Conservation (phyloP, 108 stramenopile species). For the Aurantiochytrium sp. region DNA sequence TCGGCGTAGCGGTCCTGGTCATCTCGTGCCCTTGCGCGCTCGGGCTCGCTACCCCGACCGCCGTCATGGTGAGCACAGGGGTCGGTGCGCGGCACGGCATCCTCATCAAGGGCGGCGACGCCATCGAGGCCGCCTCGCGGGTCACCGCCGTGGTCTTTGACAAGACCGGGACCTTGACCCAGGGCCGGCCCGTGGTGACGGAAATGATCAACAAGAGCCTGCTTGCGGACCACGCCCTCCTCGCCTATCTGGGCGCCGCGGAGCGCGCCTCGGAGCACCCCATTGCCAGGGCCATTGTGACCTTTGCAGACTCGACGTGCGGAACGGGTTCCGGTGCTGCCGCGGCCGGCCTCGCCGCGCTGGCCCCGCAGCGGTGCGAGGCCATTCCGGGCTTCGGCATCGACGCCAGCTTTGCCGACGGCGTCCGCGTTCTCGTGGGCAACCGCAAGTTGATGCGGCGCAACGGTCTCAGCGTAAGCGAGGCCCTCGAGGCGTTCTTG, state of each 20-base stretch:
- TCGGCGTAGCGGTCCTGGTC: constrained; percentile 84
- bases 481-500: constrained; percentile 45
- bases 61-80: constrained; percentile 92
- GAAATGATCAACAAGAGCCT: constrained; percentile 37
- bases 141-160: constrained; percentile 85
- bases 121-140: constrained; percentile 75
- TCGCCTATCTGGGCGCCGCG: constrained; percentile 72
- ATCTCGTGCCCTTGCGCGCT: constrained; percentile 95
- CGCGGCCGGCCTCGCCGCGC: no score
- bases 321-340: no score
- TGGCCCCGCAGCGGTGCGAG: background rate
- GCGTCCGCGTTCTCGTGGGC: constrained; percentile 61
- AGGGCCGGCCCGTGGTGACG: constrained; percentile 59
- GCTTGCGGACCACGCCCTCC: constrained; percentile 54
- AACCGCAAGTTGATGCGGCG: constrained; percentile 64
- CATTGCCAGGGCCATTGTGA: constrained; percentile 60
- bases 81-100: constrained; percentile 87
- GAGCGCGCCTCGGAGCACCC: constrained; percentile 69
- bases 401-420: constrained; percentile 56
- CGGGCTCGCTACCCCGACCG: constrained; percentile 95
- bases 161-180: constrained; percentile 97
- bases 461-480: constrained; percentile 46
- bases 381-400: background rate
- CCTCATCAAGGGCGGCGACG: constrained; percentile 93
- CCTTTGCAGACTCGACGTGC: constrained; percentile 40